phyloP scores from a whole-genome alignment of 1,284 basidiomycete genomes.

The Boletus semigastroideus region DNA sequence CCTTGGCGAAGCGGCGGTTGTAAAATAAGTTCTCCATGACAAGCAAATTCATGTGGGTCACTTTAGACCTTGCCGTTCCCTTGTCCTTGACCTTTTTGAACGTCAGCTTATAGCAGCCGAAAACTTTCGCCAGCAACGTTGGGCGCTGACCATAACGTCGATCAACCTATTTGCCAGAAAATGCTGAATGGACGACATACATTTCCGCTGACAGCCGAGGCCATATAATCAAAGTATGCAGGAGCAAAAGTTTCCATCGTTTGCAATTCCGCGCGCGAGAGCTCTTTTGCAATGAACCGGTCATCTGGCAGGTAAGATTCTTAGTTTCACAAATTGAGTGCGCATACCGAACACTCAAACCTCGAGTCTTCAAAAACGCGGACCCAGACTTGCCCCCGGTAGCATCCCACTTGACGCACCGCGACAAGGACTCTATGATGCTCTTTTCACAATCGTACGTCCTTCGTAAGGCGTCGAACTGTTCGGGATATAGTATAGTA shows the following conservation, averaged over 20 bases:
- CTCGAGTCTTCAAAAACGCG: constrained; percentile 93
- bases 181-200: constrained; percentile 42
- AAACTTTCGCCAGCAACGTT: constrained; percentile 94
- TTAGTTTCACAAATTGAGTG: not conserved
- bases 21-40: constrained; percentile 99
- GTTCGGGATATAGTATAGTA: constrained; percentile 94
- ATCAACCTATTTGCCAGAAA: not conserved
- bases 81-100: constrained; percentile 81
- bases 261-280: constrained; percentile 90
- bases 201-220: constrained; percentile 76
- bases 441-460: constrained; percentile 93
- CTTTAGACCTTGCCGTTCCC: constrained; percentile 64
- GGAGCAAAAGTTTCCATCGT: constrained; percentile 97
- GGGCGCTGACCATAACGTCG: constrained; percentile 62
- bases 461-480: constrained; percentile 92
- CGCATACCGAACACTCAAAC: constrained; percentile 39
- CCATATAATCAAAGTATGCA: constrained; percentile 97
- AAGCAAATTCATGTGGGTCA: constrained; percentile 90
- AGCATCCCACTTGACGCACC: constrained; percentile 96
- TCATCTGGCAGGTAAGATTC: constrained; percentile 62
- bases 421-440: constrained; percentile 89
- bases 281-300: constrained; percentile 97
- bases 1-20: constrained; percentile 84
- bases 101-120: constrained; percentile 96
- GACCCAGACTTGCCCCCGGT: constrained; percentile 96